A percentile compares a stretch with the other conserved stretches of the same genome.
Evolutionary conservation across 495 filamentous ascomycete species (phyloP).

Genomic region (Hypomontagnella monticulosa): DNA sequence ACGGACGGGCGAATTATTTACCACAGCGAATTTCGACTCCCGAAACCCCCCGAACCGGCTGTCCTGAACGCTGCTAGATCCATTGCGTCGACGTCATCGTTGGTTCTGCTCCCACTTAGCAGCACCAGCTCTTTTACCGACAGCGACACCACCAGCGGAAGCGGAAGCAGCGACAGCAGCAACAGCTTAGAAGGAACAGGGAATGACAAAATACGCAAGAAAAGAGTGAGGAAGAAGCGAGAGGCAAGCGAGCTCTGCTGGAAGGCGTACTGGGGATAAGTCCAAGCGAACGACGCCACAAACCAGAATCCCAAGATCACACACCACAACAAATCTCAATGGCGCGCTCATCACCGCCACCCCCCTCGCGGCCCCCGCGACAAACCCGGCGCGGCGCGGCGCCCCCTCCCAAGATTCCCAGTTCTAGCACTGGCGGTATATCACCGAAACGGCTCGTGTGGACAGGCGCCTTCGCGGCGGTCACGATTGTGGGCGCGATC

Average conservation of each 20-base stretch:
- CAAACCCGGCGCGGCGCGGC: background rate
- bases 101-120: constrained; percentile 5
- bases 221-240: constrained; percentile 11
- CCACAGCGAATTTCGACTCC: background rate
- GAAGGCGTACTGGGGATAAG: constrained; percentile 40
- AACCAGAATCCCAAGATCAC: background rate
- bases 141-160: constrained; percentile 1
- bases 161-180: background rate
- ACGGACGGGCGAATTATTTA: background rate
- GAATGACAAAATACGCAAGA: background rate
- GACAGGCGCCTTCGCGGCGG: constrained; percentile 60
- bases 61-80: background rate
- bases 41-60: constrained; percentile 8
- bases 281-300: background rate
- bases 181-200: background rate
- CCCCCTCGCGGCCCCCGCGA: constrained; percentile 1
- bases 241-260: constrained; percentile 34
- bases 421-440: background rate
- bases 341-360: background rate
- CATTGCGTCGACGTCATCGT: background rate
- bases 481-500: constrained; percentile 59
- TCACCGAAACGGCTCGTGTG: constrained; percentile 50
- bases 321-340: background rate
- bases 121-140: constrained; percentile 13
- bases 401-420: background rate